These are phyloP conservation scores for Gossypium herbaceum DNA, from an alignment of 345 rosid genomes.

Conservation along the genomic window DNA sequence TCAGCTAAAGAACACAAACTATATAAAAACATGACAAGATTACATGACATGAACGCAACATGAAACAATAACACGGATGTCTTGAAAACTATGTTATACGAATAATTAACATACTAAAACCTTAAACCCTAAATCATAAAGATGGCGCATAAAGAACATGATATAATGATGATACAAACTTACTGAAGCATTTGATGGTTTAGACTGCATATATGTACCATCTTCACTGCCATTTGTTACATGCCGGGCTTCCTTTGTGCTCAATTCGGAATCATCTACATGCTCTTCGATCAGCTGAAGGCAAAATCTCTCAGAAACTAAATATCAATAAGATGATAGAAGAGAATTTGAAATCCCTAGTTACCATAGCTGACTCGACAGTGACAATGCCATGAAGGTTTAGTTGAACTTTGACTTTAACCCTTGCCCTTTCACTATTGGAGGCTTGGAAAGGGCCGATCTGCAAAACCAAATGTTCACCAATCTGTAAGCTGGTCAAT, in stretches of 20 bases:
- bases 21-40: neutral
- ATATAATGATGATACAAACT: neutral
- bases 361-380: conserved; percentile 59
- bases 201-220: neutral
- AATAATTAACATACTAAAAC: neutral
- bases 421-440: conserved; percentile 40
- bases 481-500: conserved; percentile 6
- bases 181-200: conserved; percentile 8
- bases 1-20: neutral
- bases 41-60: neutral
- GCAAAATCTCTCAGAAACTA: conserved; percentile 18
- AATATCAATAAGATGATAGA: conserved; percentile 11
- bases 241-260: conserved; percentile 23
- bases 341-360: conserved; percentile 13
- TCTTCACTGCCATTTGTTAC: neutral
- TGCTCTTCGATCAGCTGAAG: conserved; percentile 45
- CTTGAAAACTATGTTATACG: neutral
- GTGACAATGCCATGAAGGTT: conserved; percentile 66
- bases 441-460: conserved; percentile 57
- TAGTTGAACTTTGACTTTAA: conserved; percentile 60
- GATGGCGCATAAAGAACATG: neutral
- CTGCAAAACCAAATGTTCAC: conserved; percentile 32
- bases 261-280: conserved; percentile 22
- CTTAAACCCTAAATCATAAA: neutral
- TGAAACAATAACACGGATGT: neutral